Conservation (phyloP, 2,329 filamentous ascomycete genomes). For the Drechslerella coelobrocha region DNA sequence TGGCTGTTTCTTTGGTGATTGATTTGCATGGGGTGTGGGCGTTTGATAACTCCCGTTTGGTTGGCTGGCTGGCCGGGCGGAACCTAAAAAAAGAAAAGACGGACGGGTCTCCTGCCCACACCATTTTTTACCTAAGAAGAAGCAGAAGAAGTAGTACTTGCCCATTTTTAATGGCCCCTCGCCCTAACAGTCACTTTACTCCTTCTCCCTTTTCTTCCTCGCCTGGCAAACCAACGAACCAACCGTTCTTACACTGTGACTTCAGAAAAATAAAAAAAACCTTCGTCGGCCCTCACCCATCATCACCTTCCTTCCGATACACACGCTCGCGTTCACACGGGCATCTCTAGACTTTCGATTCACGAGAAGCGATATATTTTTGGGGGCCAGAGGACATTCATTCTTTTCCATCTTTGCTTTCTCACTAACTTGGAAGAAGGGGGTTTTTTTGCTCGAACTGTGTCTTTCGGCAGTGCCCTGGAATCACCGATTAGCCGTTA, state of each 20-base stretch:
- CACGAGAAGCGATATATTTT: constrained; percentile 51
- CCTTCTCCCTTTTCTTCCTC: constrained; percentile 7
- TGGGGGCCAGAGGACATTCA: constrained; percentile 51
- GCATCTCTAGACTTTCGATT: too few species aligned
- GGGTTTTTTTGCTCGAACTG: constrained; percentile 34
- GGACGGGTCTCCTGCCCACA: constrained; percentile 1
- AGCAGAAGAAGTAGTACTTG: too few species aligned
- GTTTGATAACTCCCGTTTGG: too few species aligned
- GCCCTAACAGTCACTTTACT: constrained; percentile 3
- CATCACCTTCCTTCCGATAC: too few species aligned
- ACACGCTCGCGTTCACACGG: too few species aligned
- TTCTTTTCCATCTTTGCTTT: constrained; percentile 47
- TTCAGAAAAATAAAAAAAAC: not conserved
- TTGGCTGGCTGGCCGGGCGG: not conserved
- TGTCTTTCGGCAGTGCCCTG: constrained; percentile 53
- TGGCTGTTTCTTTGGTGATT: too few species aligned
- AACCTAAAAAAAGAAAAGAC: not conserved
- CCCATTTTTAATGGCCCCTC: constrained; percentile 1
- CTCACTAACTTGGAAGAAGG: constrained; percentile 51
- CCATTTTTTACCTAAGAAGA: not conserved
- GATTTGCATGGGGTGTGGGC: too few species aligned
- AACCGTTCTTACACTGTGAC: not conserved
- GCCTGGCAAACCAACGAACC: constrained; percentile 2
- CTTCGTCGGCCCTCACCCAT: not conserved
- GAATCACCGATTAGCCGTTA: constrained; percentile 37